Percentiles rank a stretch among this genome's conserved stretches.
Evolutionary conservation across 495 filamentous ascomycete species (phyloP).

Genomic region (Hyaloscypha hepaticicola): DNA sequence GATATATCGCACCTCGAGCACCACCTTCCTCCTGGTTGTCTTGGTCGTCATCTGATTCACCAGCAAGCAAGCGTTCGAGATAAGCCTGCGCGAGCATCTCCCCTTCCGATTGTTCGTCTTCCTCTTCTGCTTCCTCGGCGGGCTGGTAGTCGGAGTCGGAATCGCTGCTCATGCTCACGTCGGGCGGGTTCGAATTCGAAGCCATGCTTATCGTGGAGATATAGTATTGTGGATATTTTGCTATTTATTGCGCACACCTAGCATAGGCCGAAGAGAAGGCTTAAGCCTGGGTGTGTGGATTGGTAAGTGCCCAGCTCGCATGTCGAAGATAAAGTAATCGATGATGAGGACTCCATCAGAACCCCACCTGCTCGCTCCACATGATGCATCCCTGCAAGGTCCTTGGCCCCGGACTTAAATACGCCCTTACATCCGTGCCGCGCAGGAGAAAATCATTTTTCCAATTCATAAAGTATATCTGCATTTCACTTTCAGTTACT

Average conservation of each 20-base stretch:
- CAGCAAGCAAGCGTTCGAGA: conserved; percentile 3
- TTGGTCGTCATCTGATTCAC: neutral
- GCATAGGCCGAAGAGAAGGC: neutral
- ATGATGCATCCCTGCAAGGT: too few species aligned
- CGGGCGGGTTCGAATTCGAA: neutral
- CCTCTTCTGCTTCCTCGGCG: neutral
- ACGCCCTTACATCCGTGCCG: neutral
- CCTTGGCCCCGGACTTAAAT: neutral
- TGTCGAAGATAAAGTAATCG: neutral
- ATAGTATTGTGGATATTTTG: neutral
- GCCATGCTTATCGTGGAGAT: neutral
- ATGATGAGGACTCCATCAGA: neutral
- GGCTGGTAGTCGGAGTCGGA: neutral
- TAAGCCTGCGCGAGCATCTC: neutral
- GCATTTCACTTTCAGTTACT: too few species aligned
- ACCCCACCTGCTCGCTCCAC: neutral
- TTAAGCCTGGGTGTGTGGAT: neutral
- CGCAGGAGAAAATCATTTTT: too few species aligned
- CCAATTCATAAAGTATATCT: too few species aligned
- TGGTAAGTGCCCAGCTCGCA: neutral
- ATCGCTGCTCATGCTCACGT: neutral
- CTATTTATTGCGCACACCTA: neutral
- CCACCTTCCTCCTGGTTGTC: conserved; percentile 14
- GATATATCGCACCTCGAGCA: neutral
- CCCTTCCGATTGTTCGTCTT: neutral